Base-by-base conservation (phyloP, 306 rosid species). In the Heteromeles arbutifolia region DNA sequence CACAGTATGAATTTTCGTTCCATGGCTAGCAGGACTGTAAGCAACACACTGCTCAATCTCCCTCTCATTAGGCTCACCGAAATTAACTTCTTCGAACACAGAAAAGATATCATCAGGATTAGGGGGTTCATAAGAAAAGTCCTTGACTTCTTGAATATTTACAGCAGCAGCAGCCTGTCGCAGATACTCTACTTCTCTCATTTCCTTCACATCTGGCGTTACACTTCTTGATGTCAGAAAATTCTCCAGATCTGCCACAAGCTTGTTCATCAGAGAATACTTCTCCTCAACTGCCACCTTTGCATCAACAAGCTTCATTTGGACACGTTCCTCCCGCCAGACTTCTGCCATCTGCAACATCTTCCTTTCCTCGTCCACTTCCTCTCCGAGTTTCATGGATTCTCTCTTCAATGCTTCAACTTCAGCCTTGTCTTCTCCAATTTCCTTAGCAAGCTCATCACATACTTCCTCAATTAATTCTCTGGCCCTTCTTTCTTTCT, bases 261-360 rank as follows among this genome's bases (percentile, higher is more conserved):
- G 93, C 79, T 85, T 86, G 86, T 87, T 90, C 97, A 94, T 94
- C 68, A 84, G 90, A 71, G 97, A 88, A 72, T 91, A 90, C 85
- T 90, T 94, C 75, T 90, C 86, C 63, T 94, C 97, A 72, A 94
- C 87, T 22, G 97, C 94, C 82, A 93, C 91, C 82, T 91, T 93
- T 22, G 96, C 98, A 82, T 94, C 97, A 59, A 91, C 85, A 78
- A 94, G 84, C 80, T 94, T 94, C 98, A 94, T 94, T 76, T 94
- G 97, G 75, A 94, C 97, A 39, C 97, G 97, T 84, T 94, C 97
- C 83, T 94, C 98, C 4, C 98, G 96, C 98, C 98, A 94, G 74
- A 94, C 95, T 87, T 94, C 97, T 65, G 94, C 97, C 93, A 90
- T 87, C 84, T 94, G 98, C 76, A 94, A 81, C 98, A 94, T 94